Evolutionary conservation across 352 stramenopile genomes (phyloP), one percentile per base, ranked within the genome.

Genomic region (Phytopythium montanum): DNA sequence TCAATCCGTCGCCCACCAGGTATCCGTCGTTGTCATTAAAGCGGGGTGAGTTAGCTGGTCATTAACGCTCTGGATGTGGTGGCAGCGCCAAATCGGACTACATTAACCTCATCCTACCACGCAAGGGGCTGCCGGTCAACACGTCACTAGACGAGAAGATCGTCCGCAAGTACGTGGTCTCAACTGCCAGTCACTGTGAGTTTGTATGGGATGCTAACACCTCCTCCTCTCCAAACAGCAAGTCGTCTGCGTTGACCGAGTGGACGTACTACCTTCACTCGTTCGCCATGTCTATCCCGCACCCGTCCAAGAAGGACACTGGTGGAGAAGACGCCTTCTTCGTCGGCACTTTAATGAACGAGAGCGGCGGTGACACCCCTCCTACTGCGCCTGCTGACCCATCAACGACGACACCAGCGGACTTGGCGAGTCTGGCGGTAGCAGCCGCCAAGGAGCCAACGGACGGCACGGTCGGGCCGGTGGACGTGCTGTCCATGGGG

Each of bases 241-340:
- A 68, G 56, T 74, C 44, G 46, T 33, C 50, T 4, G 62, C 61
- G 46, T 63, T 56, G 23, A 87, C 69, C 51, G 69, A 82, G 56
- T 83, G 70, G 71, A 67, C 63, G 26, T 92, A 85, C 66, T 90
- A 81, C 51, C 58, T 92, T 28, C 78, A 86, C 57, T 79, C 69
- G 16, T 92, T 80, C 52, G 83, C 80, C 45, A 85, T 89, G 80
- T 89, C 79, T 21, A 89, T 92, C 45, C 83, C 83, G 5, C 83
- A 92, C 54, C 83, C 79, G 14, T 70, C 72, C n/a, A 91, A 92
- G 65, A 83, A 81, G 33, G 68, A 79, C 1, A 87, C 81, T 18
- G 76, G 78, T 10, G 79, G 91, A 46, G 95, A 99, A 73, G 96
- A 99, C 72, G 90, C 96, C 19, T 90, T 97, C 70, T 99, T 98